phyloP scores from a whole-genome alignment of 176 grass and related monocot species.

The Ananas comosus region DNA sequence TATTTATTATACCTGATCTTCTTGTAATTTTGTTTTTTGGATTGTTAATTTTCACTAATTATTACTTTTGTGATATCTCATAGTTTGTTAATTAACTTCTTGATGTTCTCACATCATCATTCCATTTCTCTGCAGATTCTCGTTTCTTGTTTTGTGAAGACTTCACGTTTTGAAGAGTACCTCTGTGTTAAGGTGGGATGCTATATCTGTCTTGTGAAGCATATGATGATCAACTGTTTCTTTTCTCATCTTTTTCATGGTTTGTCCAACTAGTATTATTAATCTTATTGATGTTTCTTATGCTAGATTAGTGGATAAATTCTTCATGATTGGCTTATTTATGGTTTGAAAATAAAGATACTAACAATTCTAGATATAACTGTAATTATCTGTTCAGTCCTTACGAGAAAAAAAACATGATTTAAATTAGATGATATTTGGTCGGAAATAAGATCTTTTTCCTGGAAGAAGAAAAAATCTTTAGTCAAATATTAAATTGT shows the following conservation, averaged over 20 bases:
- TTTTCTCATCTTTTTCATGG: neutral
- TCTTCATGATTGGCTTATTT: neutral
- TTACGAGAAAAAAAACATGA: no score
- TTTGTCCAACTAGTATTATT: neutral
- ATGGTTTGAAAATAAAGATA: neutral
- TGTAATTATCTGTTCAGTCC: no score
- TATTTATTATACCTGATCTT: neutral
- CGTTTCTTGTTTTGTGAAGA: slow-evolving; percentile 94
- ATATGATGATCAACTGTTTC: neutral
- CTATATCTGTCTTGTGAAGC: neutral
- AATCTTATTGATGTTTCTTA: neutral
- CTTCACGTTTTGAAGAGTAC: slow-evolving; percentile 84
- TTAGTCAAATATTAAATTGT: no score
- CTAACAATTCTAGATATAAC: neutral
- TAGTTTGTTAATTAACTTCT: neutral
- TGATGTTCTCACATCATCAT: slow-evolving; percentile 15
- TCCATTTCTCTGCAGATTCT: slow-evolving; percentile 53
- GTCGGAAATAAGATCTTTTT: no score
- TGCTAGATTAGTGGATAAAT: neutral
- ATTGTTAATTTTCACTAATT: neutral
- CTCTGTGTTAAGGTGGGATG: slow-evolving; percentile 77
- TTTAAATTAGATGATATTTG: no score
- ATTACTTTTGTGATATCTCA: neutral
- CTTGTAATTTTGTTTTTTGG: neutral
- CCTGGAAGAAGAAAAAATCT: no score